Conservation (phyloP, 148 eudicot species). For the Rhododendron simsii region DNA sequence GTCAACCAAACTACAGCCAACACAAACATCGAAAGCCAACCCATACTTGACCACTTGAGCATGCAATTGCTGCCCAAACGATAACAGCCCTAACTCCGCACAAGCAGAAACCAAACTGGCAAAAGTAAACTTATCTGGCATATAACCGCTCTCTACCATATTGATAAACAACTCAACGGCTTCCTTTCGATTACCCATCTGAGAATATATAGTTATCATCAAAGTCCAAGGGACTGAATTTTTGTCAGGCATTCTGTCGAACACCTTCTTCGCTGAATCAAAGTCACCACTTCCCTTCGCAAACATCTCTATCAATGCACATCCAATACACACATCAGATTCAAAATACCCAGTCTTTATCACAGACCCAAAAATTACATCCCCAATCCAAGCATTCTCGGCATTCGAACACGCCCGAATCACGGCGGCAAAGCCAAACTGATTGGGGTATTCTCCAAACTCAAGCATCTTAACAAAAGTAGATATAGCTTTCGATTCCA, state of each 20-base stretch:
- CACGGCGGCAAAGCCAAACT: conserved; percentile 47
- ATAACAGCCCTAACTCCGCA: conserved; percentile 33
- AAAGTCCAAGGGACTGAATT: conserved; percentile 54
- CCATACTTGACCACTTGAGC: conserved; percentile 39
- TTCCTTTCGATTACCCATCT: conserved; percentile 31
- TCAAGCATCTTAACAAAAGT: conserved; percentile 48
- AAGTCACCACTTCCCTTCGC: conserved; percentile 42
- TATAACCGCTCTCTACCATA: conserved; percentile 41
- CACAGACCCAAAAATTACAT: conserved; percentile 41
- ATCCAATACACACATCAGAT: conserved; percentile 54
- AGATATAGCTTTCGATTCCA: conserved; percentile 31
- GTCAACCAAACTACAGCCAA: conserved; percentile 61
- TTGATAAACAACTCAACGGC: conserved; percentile 46
- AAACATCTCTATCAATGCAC: conserved; percentile 62
- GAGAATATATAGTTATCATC: conserved; percentile 54
- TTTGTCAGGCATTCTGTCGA: conserved; percentile 59
- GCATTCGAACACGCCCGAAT: conserved; percentile 43
- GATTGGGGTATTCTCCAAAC: conserved; percentile 45
- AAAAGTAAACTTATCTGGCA: not conserved
- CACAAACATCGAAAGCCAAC: conserved; percentile 41
- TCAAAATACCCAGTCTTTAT: conserved; percentile 42
- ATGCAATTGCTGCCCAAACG: conserved; percentile 49
- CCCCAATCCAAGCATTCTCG: conserved; percentile 31
- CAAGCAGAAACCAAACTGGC: conserved; percentile 37
- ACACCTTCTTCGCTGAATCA: conserved; percentile 48